A percentile compares a stretch with the other conserved stretches of the same genome.
phyloP scores from a whole-genome alignment of 225 moss, liverwort and hornwort species.

The Anthoceros angustus region DNA sequence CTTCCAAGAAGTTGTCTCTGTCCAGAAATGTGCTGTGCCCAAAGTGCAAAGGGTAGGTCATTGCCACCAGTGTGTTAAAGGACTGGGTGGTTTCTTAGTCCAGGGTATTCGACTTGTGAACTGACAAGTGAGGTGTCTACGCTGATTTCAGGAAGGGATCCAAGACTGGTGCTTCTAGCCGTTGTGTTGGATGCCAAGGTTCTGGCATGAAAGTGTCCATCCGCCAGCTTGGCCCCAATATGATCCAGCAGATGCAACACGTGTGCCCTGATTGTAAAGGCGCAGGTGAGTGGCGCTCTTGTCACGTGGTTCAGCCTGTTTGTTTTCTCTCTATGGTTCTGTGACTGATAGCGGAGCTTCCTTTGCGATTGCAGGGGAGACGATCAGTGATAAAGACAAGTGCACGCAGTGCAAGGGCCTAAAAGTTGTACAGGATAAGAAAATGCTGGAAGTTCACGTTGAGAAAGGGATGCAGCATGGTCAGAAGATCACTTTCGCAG shows the following conservation, averaged over 20 bases:
- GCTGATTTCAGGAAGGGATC: conserved; percentile 13
- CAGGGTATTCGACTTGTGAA: too few relatives aligned
- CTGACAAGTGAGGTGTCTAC: too few relatives aligned
- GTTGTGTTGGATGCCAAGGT: conserved; percentile 16
- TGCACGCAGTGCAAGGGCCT: conserved; percentile 15
- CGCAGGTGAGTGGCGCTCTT: conserved; percentile 7
- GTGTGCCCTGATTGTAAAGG: conserved; percentile 15
- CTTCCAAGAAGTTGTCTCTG: conserved; percentile 28
- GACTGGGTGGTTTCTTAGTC: background rate
- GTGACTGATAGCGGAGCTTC: background rate
- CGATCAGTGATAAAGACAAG: conserved; percentile 16
- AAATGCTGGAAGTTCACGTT: conserved; percentile 29
- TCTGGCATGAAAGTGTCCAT: conserved; percentile 19
- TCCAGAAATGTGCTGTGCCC: conserved; percentile 26
- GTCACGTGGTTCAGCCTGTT: background rate
- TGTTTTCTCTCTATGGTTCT: background rate
- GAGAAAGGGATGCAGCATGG: conserved; percentile 34
- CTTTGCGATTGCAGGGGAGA: conserved; percentile 7
- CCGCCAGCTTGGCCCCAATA: conserved; percentile 18
- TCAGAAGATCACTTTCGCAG: conserved; percentile 32
- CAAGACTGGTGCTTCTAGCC: conserved; percentile 15
- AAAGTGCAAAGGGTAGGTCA: conserved; percentile 28
- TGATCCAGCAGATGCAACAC: conserved; percentile 24
- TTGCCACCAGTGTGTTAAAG: background rate
- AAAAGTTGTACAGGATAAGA: conserved; percentile 29